phyloP scores from a whole-genome alignment of 2,329 filamentous ascomycete genomes.

The Alternaria conjuncta region DNA sequence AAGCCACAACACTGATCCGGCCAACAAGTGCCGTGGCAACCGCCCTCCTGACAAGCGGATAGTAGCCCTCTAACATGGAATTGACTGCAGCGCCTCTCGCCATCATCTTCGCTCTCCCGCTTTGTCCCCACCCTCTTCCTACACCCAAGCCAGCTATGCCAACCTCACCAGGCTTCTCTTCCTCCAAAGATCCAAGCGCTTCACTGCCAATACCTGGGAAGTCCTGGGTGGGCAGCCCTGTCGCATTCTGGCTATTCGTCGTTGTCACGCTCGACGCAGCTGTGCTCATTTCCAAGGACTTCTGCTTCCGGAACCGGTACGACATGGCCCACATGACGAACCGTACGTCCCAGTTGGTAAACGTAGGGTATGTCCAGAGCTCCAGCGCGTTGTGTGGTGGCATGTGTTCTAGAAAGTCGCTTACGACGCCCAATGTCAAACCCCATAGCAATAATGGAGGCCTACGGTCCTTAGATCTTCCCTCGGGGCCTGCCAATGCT shows the following conservation, averaged over 20 bases:
- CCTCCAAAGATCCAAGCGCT: constrained; percentile 26
- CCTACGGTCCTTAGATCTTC: constrained; percentile 42
- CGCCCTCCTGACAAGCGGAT: constrained; percentile 57
- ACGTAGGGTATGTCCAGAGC: constrained; percentile 72
- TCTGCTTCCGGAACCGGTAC: constrained; percentile 57
- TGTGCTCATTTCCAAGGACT: constrained; percentile 39
- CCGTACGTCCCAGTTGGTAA: constrained; percentile 67
- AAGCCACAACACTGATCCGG: constrained; percentile 37
- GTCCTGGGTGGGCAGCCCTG: constrained; percentile 32
- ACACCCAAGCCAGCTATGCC: constrained; percentile 55
- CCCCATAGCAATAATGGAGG: constrained; percentile 71
- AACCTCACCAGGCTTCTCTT: constrained; percentile 50
- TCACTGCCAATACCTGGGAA: constrained; percentile 31
- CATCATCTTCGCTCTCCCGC: constrained; percentile 47
- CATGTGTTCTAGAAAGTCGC: constrained; percentile 71
- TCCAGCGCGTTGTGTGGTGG: constrained; percentile 68
- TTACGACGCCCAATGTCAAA: constrained; percentile 69
- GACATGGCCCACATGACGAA: constrained; percentile 67
- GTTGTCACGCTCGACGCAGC: constrained; percentile 9
- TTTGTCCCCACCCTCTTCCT: constrained; percentile 48
- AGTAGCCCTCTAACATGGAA: constrained; percentile 60
- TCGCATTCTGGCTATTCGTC: constrained; percentile 10
- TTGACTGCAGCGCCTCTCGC: constrained; percentile 52
- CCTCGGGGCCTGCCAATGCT: constrained; percentile 24
- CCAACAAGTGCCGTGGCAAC: constrained; percentile 53